Percentiles rank a stretch among this genome's conserved stretches.
phyloP scores from a whole-genome alignment of 2,329 filamentous ascomycete genomes.

The Aureobasidium sp. region DNA sequence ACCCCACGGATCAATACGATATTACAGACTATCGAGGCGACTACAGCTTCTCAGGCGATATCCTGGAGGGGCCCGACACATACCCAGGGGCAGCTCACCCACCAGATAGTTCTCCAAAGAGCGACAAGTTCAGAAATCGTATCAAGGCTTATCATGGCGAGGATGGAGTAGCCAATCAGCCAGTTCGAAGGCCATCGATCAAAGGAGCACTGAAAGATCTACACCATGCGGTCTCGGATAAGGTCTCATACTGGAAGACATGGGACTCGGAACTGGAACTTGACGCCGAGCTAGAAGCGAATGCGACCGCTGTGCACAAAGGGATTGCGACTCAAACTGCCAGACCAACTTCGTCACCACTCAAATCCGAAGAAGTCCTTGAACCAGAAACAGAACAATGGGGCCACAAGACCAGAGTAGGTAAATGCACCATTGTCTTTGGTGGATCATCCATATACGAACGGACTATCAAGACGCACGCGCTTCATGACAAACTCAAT shows the following conservation, averaged over 20 bases:
- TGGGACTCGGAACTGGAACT: background rate
- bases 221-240: slow-evolving; percentile 25
- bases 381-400: slow-evolving; percentile 17
- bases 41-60: slow-evolving; percentile 17
- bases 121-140: background rate
- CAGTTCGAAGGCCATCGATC: slow-evolving; percentile 20
- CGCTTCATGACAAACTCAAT: slow-evolving; percentile 32
- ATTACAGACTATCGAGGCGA: background rate
- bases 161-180: background rate
- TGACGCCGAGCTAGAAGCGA: background rate
- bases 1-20: slow-evolving; percentile 11
- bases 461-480: slow-evolving; percentile 33
- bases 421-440: slow-evolving; percentile 33
- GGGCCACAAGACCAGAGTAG: slow-evolving; percentile 26
- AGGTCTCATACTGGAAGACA: slow-evolving; percentile 24
- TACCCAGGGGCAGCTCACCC: slow-evolving; percentile 11
- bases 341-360: background rate
- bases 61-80: slow-evolving; percentile 20
- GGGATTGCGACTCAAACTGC: slow-evolving; percentile 14
- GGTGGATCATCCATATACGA: slow-evolving; percentile 31
- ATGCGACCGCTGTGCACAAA: background rate
- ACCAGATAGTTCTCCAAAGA: slow-evolving; percentile 1
- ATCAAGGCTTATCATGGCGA: background rate
- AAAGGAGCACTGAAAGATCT: slow-evolving; percentile 26
- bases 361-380: slow-evolving; percentile 4